phyloP scores from a whole-genome alignment of 2,329 filamentous ascomycete genomes.

The Claviceps sp. region DNA sequence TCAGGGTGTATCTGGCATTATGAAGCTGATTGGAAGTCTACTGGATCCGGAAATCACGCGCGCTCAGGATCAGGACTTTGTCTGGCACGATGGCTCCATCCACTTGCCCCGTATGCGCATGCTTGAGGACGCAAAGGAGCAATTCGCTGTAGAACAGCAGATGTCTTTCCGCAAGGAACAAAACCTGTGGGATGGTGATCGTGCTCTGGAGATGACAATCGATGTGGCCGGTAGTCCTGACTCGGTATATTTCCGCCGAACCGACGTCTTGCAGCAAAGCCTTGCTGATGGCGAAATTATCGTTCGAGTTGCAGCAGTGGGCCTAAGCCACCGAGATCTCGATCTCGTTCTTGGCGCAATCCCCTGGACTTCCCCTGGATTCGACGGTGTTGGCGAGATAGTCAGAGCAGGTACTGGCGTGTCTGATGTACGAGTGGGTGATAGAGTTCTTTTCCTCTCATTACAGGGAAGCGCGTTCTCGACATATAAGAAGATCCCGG shows the following conservation, averaged over 20 bases:
- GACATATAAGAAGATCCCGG: constrained; percentile 9
- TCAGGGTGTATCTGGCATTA: constrained; percentile 2
- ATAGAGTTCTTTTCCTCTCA: constrained; percentile 9
- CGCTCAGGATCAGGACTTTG: constrained; percentile 7
- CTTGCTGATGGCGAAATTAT: constrained; percentile 10
- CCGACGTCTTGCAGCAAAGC: constrained; percentile 2
- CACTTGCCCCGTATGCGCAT: constrained; percentile 7
- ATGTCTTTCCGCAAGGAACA: constrained; percentile 10
- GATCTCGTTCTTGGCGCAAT: constrained; percentile 11
- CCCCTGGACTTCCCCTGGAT: constrained; percentile 12
- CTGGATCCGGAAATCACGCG: background rate
- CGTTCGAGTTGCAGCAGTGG: constrained; percentile 9
- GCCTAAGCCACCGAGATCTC: constrained; percentile 12
- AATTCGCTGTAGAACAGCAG: constrained; percentile 6
- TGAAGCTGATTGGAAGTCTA: constrained; percentile 1
- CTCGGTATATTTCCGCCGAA: constrained; percentile 12
- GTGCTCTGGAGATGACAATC: constrained; percentile 13
- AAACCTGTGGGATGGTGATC: constrained; percentile 10
- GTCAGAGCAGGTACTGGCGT: constrained; percentile 8
- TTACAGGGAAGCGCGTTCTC: constrained; percentile 8
- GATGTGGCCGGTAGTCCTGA: constrained; percentile 13
- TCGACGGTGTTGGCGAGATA: constrained; percentile 15
- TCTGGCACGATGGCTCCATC: constrained; percentile 6
- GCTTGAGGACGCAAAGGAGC: constrained; percentile 4
- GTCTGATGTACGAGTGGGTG: constrained; percentile 8